phyloP scores from a whole-genome alignment of 2,329 filamentous ascomycete species.

The Cladophialophora yegresii region DNA sequence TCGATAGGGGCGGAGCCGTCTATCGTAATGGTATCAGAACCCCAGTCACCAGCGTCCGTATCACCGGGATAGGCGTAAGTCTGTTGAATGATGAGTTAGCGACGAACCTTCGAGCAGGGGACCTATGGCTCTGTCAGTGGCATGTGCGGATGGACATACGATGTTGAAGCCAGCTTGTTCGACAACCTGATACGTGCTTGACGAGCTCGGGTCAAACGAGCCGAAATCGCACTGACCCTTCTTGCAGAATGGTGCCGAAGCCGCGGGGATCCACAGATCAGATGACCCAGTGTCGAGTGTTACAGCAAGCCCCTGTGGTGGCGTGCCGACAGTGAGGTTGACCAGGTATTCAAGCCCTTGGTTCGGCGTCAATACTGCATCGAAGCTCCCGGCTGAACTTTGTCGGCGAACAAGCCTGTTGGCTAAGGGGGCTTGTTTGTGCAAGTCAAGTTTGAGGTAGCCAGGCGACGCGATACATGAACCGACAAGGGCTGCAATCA shows the following conservation, averaged over 20 bases:
- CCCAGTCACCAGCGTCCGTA: constrained; percentile 32
- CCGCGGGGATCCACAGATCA: constrained; percentile 31
- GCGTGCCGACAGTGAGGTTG: constrained; percentile 33
- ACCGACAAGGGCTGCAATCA: constrained; percentile 12
- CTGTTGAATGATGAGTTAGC: constrained; percentile 10
- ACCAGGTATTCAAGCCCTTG: constrained; percentile 31
- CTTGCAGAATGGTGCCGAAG: constrained; percentile 21
- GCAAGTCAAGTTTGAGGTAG: constrained; percentile 25
- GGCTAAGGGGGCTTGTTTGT: constrained; percentile 2
- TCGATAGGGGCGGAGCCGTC: constrained; percentile 25
- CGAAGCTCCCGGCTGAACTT: constrained; percentile 13
- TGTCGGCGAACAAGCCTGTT: constrained; percentile 22
- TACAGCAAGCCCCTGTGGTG: constrained; percentile 28
- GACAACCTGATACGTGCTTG: constrained; percentile 26
- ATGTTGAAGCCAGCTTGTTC: constrained; percentile 32
- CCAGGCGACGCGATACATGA: constrained; percentile 27
- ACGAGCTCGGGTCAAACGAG: constrained; percentile 19
- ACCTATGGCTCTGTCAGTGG: background rate
- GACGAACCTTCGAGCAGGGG: background rate
- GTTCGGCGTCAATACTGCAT: constrained; percentile 18
- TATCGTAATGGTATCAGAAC: constrained; percentile 27
- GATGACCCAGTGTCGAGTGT: constrained; percentile 32
- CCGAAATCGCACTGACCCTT: constrained; percentile 28
- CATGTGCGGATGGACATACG: constrained; percentile 9
- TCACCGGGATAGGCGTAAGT: constrained; percentile 30